These are phyloP conservation scores for Stagonosporopsis cucurbitacearum DNA, from an alignment of 2,329 filamentous ascomycete genomes.

Conservation along the genomic window DNA sequence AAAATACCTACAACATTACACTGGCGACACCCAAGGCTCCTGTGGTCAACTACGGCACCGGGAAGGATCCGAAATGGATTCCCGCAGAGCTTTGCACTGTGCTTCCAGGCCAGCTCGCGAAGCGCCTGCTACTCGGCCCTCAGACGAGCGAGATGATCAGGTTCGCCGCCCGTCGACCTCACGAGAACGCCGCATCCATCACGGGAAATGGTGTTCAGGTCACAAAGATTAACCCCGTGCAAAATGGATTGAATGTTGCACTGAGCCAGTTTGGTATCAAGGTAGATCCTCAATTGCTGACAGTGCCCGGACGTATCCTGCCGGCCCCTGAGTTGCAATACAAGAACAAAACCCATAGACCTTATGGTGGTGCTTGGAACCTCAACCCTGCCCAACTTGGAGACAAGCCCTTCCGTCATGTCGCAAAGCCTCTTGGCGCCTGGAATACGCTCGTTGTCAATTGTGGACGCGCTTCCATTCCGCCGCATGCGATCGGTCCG, in stretches of 20 bases:
- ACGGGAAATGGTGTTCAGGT: slow-evolving; percentile 34
- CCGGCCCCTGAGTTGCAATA: slow-evolving; percentile 68
- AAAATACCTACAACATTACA: slow-evolving; percentile 27
- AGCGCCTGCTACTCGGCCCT: slow-evolving; percentile 30
- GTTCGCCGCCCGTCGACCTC: slow-evolving; percentile 41
- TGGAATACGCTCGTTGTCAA: slow-evolving; percentile 44
- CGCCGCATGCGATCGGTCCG: slow-evolving; percentile 4
- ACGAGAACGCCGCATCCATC: slow-evolving; percentile 41
- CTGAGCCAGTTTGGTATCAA: slow-evolving; percentile 65
- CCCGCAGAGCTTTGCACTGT: slow-evolving; percentile 43
- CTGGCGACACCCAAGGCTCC: slow-evolving; percentile 33
- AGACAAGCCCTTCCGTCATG: slow-evolving; percentile 32
- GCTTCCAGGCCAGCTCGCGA: slow-evolving; percentile 41
- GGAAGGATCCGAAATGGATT: slow-evolving; percentile 38
- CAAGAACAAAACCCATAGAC: slow-evolving; percentile 38
- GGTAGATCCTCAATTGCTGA: slow-evolving; percentile 68
- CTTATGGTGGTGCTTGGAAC: slow-evolving; percentile 72
- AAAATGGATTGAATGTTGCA: slow-evolving; percentile 29
- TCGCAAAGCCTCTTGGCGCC: slow-evolving; percentile 24
- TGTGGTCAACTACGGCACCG: slow-evolving; percentile 37
- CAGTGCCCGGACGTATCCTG: slow-evolving; percentile 75
- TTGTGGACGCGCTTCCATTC: slow-evolving; percentile 28
- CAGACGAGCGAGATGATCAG: slow-evolving; percentile 43
- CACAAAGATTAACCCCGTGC: slow-evolving; percentile 31
- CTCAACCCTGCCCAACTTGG: slow-evolving; percentile 53